Evolutionary conservation across 768 basidiomycete genomes (phyloP).

Genomic region (Tricholoma bakamatsutake): DNA sequence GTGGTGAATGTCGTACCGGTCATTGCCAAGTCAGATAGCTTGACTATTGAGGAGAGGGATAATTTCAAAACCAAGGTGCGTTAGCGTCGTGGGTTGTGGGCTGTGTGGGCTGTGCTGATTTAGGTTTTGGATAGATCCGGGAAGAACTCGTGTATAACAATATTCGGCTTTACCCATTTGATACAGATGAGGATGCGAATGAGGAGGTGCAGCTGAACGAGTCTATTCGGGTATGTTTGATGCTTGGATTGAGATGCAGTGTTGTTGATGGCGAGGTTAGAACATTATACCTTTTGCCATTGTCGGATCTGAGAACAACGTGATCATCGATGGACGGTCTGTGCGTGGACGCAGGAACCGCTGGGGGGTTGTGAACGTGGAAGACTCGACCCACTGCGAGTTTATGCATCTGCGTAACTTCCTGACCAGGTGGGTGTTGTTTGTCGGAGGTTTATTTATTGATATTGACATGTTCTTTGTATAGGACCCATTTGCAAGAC

Average conservation of each 20-base stretch:
- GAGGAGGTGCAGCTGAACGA: constrained; percentile 91
- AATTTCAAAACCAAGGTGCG: constrained; percentile 87
- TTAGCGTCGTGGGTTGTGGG: not conserved
- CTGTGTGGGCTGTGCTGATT: constrained; percentile 7
- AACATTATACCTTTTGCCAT: constrained; percentile 95
- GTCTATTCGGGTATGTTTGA: constrained; percentile 68
- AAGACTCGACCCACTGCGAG: constrained; percentile 96
- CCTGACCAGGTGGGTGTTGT: constrained; percentile 64
- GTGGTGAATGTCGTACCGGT: constrained; percentile 99
- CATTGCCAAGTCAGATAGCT: constrained; percentile 93
- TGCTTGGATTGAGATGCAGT: not conserved
- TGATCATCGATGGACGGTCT: constrained; percentile 92
- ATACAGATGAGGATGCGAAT: constrained; percentile 91
- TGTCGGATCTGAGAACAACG: constrained; percentile 94
- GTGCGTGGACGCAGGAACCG: constrained; percentile 96
- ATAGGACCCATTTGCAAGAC: constrained; percentile 93
- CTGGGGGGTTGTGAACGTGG: constrained; percentile 98
- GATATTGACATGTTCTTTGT: not conserved
- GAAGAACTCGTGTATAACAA: constrained; percentile 88
- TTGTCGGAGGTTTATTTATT: not conserved
- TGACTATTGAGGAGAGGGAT: constrained; percentile 90
- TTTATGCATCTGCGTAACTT: constrained; percentile 97
- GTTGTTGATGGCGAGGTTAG: constrained; percentile 33
- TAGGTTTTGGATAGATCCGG: constrained; percentile 59
- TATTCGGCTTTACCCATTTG: constrained; percentile 95